These are phyloP conservation scores for Penicillium polonicum DNA, from an alignment of 2,329 filamentous ascomycete genomes.

Conservation along the genomic window DNA sequence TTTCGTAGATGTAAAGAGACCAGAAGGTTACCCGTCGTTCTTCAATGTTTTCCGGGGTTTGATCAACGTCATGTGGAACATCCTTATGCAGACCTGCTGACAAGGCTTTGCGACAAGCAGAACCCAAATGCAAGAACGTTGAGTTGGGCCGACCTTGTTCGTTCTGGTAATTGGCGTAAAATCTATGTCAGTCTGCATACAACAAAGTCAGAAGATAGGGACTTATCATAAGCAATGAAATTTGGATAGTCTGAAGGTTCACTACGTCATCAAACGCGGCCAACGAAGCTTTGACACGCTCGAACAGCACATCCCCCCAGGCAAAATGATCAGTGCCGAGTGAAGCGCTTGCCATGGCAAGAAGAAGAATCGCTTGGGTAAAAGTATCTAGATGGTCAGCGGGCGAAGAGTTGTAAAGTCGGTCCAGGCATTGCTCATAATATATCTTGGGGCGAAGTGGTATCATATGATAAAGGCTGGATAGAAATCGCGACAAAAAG, in stretches of 20 bases:
- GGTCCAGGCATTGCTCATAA: constrained; percentile 38
- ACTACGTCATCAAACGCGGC: constrained; percentile 45
- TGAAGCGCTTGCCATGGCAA: constrained; percentile 41
- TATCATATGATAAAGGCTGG: constrained; percentile 42
- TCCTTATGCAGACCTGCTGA: constrained; percentile 48
- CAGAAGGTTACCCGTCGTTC: constrained; percentile 42
- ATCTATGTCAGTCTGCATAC: constrained; percentile 6
- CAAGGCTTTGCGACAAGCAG: constrained; percentile 44
- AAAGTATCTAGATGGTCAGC: constrained; percentile 36
- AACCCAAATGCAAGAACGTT: constrained; percentile 43
- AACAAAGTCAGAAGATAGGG: not conserved
- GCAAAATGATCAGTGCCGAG: constrained; percentile 41
- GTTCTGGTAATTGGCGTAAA: constrained; percentile 46
- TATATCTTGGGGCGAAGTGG: constrained; percentile 39
- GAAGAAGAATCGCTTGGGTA: constrained; percentile 40
- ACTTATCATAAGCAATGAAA: constrained; percentile 50
- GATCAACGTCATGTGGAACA: constrained; percentile 31
- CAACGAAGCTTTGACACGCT: constrained; percentile 44
- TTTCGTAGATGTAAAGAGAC: constrained; percentile 47
- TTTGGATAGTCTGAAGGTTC: constrained; percentile 46
- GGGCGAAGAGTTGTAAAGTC: constrained; percentile 35
- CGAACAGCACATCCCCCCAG: constrained; percentile 45
- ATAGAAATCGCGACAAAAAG: constrained; percentile 44
- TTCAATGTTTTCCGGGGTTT: constrained; percentile 36
- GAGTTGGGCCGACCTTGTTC: constrained; percentile 48